Conservation (phyloP, 352 stramenopile genomes). For the Achlya hypogyna region DNA sequence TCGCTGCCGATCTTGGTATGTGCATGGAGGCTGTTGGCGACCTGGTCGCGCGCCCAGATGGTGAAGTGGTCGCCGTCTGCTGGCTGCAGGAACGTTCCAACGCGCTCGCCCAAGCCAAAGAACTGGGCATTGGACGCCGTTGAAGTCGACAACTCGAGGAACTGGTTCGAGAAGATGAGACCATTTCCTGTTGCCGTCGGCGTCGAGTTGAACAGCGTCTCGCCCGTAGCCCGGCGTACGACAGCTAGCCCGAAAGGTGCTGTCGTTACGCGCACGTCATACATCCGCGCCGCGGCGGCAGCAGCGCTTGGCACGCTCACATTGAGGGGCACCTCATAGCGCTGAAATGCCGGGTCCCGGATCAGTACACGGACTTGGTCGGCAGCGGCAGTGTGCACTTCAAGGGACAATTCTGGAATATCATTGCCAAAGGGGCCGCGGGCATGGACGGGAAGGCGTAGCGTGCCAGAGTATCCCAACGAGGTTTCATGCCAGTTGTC, state of each 20-base stretch:
- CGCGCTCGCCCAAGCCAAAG: constrained; percentile 70
- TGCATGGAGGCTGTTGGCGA: constrained; percentile 20
- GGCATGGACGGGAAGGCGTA: constrained; percentile 35
- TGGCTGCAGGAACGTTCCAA: constrained; percentile 28
- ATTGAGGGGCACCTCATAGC: constrained; percentile 49
- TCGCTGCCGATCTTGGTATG: constrained; percentile 37
- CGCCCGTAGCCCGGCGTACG: constrained; percentile 36
- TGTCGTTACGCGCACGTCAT: constrained; percentile 50
- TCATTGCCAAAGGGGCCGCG: constrained; percentile 74
- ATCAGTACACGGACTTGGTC: constrained; percentile 60
- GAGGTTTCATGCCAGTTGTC: constrained; percentile 32
- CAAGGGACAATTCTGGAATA: constrained; percentile 43
- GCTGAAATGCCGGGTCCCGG: constrained; percentile 55
- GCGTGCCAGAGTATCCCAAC: constrained; percentile 41
- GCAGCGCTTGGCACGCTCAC: background rate
- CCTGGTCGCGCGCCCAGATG: constrained; percentile 44
- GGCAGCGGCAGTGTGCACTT: constrained; percentile 43
- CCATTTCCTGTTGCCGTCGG: constrained; percentile 25
- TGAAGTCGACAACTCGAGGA: constrained; percentile 74
- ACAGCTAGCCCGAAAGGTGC: constrained; percentile 69
- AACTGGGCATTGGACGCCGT: constrained; percentile 30
- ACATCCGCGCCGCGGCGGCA: constrained; percentile 16
- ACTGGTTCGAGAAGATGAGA: constrained; percentile 73
- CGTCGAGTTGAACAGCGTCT: constrained; percentile 82
- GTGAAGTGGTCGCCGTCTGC: constrained; percentile 58